Conservation (phyloP, 2,329 filamentous ascomycete genomes). For the Xylariaceae sp. region DNA sequence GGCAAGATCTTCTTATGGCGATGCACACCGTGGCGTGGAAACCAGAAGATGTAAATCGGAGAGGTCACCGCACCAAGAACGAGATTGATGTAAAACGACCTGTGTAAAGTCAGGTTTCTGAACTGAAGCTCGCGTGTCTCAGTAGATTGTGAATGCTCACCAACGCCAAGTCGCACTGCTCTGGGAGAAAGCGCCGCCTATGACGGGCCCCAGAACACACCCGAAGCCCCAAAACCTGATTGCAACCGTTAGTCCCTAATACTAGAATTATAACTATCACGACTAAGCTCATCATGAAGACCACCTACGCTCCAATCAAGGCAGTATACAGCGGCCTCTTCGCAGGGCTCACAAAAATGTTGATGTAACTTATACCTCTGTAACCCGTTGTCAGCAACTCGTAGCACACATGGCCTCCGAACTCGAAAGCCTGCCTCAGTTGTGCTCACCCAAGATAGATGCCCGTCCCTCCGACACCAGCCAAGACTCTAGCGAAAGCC, state of each 20-base stretch:
- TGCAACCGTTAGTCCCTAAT: background rate
- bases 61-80: slow-evolving; percentile 37
- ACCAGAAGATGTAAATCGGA: slow-evolving; percentile 31
- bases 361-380: background rate
- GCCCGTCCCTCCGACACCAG: slow-evolving; percentile 42
- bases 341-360: background rate
- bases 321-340: background rate
- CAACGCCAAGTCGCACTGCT: slow-evolving; percentile 41
- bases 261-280: background rate
- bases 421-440: background rate
- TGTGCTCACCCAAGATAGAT: slow-evolving; percentile 34
- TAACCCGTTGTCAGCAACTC: background rate
- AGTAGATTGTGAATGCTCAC: no score
- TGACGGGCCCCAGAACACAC: slow-evolving; percentile 37
- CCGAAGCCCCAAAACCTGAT: slow-evolving; percentile 33
- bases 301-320: background rate
- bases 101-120: no score
- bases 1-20: slow-evolving; percentile 26
- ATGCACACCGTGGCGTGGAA: slow-evolving; percentile 25
- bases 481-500: slow-evolving; percentile 32
- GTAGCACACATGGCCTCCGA: background rate
- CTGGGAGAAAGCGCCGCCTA: slow-evolving; percentile 46
- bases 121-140: no score
- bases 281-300: background rate
- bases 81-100: slow-evolving; percentile 55